Percentiles rank a stretch among this genome's conserved stretches.
phyloP scores from a whole-genome alignment of 805 yeast species.

The Cyberlindnera euphorbiiphila region DNA sequence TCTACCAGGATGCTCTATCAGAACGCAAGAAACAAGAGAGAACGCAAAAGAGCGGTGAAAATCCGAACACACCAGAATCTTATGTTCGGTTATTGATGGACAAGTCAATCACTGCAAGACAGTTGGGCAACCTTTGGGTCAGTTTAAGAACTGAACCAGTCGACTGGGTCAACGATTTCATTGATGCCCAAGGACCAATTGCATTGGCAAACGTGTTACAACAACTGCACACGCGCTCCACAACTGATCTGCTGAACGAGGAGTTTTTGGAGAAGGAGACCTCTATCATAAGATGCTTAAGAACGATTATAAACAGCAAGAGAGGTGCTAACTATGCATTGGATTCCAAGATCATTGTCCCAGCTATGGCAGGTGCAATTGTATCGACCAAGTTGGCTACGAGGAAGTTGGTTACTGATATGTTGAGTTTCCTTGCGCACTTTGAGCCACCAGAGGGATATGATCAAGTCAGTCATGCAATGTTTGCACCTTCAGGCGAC shows the following conservation, averaged over 20 bases:
- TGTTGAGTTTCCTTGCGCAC: constrained; percentile 54
- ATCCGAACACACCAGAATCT: constrained; percentile 52
- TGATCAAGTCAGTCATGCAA: constrained; percentile 46
- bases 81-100: constrained; percentile 74
- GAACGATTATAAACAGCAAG: constrained; percentile 63
- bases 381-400: constrained; percentile 73
- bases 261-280: constrained; percentile 65
- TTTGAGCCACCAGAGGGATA: constrained; percentile 45
- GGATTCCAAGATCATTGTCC: constrained; percentile 43
- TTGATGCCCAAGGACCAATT: constrained; percentile 77
- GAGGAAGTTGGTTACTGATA: constrained; percentile 74
- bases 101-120: constrained; percentile 60
- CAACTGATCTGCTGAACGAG: constrained; percentile 31
- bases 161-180: constrained; percentile 75
- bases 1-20: constrained; percentile 78
- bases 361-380: constrained; percentile 67
- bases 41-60: constrained; percentile 28
- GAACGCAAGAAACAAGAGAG: constrained; percentile 58
- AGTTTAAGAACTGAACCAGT: constrained; percentile 86
- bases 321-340: constrained; percentile 57
- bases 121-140: constrained; percentile 83
- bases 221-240: constrained; percentile 37
- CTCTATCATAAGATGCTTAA: constrained; percentile 71
- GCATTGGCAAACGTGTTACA: constrained; percentile 67
- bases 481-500: constrained; percentile 28